phyloP scores from a whole-genome alignment of 2,329 filamentous ascomycete genomes.

The Sporothrix brunneoviolacea region DNA sequence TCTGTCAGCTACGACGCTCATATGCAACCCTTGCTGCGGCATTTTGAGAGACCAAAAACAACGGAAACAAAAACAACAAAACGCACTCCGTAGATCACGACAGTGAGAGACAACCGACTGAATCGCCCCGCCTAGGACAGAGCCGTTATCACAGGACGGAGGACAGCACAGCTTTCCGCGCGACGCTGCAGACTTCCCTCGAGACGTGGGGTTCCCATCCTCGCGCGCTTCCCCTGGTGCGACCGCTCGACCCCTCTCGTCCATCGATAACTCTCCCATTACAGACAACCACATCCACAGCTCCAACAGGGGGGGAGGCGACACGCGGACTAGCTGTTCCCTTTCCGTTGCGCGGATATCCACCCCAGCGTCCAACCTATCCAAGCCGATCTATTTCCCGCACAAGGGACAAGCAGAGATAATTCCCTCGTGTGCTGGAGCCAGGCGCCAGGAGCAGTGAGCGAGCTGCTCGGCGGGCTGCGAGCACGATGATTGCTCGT shows the following conservation, averaged over 20 bases:
- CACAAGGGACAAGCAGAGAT: neutral
- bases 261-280: slow-evolving; percentile 5
- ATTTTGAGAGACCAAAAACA: neutral
- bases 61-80: neutral
- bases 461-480: no score
- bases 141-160: slow-evolving; percentile 4
- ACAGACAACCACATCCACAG: neutral
- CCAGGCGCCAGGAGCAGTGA: neutral
- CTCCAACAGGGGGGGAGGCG: neutral
- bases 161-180: neutral
- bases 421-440: slow-evolving; percentile 7
- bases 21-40: slow-evolving; percentile 2
- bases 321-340: slow-evolving; percentile 5
- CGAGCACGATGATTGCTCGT: no score
- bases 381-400: slow-evolving; percentile 13
- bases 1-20: no score
- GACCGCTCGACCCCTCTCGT: neutral
- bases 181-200: no score
- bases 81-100: no score
- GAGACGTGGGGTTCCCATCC: slow-evolving; percentile 11
- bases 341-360: slow-evolving; percentile 9
- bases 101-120: neutral
- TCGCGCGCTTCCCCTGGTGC: neutral
- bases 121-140: no score
- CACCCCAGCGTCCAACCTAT: slow-evolving; percentile 12